Evolutionary conservation across 1,284 basidiomycete genomes (phyloP), one percentile per base, ranked within the genome.

Genomic region (Ceratobasidium sp.): DNA sequence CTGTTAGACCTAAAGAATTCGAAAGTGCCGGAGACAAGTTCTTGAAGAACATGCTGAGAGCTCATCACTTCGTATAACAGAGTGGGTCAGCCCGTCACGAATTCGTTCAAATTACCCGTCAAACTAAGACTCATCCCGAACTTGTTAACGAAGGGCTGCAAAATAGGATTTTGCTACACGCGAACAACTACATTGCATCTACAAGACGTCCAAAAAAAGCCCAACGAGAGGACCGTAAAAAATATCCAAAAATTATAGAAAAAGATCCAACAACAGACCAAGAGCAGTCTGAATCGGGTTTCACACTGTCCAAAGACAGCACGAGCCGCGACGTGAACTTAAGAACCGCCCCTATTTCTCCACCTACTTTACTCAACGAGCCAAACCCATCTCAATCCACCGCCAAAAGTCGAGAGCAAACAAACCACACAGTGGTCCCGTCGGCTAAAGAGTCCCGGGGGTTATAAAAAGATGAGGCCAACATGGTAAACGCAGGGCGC

Each of bases 211-310:
- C n/a, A n/a, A n/a, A n/a, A n/a, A n/a, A n/a, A n/a, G n/a, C n/a
- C n/a, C n/a, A n/a, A n/a, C n/a, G n/a, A 75, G n/a, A 33, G 72
- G 63, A 64, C 15, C 9, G 39, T 15, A 68, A 53, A 53, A 51
- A 68, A 33, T 13, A 39, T 63, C 56, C 18, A 72, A 44, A 42
- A 63, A 63, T 63, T 63, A 63, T 3, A 60, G 46, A 6, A 40
- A 63, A 58, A 28, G 13, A 4, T 3, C 15, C n/a, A 68, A 68
- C 72, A 64, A 75, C 72, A 75, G 72, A 39, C 72, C 72, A 75
- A 75, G 72, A 75, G 72, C 66, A 75, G 72, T 75, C 72, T 75
- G 72, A 75, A 75, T 75, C 72, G 72, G 66, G 72, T 75, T 75
- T 75, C 72, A 61, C 72, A 40, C 55, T 13, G 5, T 15, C 33